Base-by-base conservation (phyloP, 2,329 filamentous ascomycete species). In the Cercospora sp. region DNA sequence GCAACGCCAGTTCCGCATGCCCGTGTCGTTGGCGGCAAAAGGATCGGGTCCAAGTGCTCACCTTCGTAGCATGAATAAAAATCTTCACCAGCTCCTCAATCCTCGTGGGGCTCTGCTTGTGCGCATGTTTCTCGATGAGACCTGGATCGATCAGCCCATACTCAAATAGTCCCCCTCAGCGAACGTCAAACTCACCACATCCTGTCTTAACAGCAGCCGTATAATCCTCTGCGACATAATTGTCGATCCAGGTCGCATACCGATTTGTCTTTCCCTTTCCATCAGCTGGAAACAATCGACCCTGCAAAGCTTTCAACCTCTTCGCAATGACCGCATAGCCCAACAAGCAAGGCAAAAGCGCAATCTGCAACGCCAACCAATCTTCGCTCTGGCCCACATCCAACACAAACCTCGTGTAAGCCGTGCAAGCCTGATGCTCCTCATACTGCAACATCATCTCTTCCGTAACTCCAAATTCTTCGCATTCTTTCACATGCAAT, bases 211-310 rank as follows among this genome's bases (percentile, higher is more conserved):
- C 91, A 5, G 92, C 91, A 70, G 89, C 84, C 0, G 84, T 81
- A 73, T 97, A 97, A 77, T 95, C 91, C 0, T 92, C 89, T 2
- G 89, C 91, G 16, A 91, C 87, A 77, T 97, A 98, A 76, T 92
- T 96, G 77, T 94, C 85, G 72, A 98, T 92, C 94, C 94, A 98
- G 57, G 89, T 86, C 90, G 91, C 95, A 81, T 97, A 98, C 84
- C 60, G 82, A 75, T 78, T 79, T 4, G 49, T 53, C 18, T 73
- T 69, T 40, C 62, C 64, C 57, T 69, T 71, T n/a, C 69, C 63
- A 0, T 53, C 49, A 0, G 0, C 21, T 1, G 49, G 49, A 53
- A 53, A 53, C 3, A 53, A 28, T 1, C 49, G 49, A 9, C 0
- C 49, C 82, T 83, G 60, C 85, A 81, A 69, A 91, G 89, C 13